Evolutionary conservation across 345 rosid genomes (phyloP).

Genomic region (Crucihimalaya himalaica): DNA sequence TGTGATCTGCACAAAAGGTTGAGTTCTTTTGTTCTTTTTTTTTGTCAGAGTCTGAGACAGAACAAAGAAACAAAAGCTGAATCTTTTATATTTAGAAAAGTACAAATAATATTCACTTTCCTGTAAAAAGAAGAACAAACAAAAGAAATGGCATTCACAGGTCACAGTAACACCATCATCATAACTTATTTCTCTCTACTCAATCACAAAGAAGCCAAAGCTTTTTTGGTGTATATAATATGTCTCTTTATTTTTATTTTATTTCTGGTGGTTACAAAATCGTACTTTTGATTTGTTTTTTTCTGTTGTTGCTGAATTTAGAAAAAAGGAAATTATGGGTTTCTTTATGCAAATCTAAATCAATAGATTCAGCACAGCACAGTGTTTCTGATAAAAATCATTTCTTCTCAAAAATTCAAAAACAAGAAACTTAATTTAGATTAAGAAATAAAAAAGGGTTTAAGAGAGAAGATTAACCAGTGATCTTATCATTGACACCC

Average conservation of each 20-base stretch:
- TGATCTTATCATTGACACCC: slow-evolving; percentile 71
- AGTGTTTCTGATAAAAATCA: background rate
- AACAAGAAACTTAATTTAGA: slow-evolving; percentile 9
- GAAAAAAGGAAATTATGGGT: slow-evolving; percentile 6
- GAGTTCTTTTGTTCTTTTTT: slow-evolving; percentile 40
- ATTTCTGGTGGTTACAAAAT: slow-evolving; percentile 24
- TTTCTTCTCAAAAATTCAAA: background rate
- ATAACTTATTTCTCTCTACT: background rate
- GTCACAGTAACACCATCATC: slow-evolving; percentile 30
- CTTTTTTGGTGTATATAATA: slow-evolving; percentile 12
- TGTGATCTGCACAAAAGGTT: slow-evolving; percentile 38
- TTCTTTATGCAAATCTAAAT: slow-evolving; percentile 26
- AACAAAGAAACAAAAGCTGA: slow-evolving; percentile 36
- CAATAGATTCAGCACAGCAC: slow-evolving; percentile 9
- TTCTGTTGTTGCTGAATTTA: slow-evolving; percentile 7
- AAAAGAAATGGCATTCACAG: slow-evolving; percentile 32
- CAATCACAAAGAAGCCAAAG: background rate
- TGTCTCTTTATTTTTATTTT: background rate
- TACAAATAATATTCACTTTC: slow-evolving; percentile 12
- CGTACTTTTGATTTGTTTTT: background rate
- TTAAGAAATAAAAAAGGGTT: slow-evolving; percentile 8
- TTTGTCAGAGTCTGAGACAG: slow-evolving; percentile 40
- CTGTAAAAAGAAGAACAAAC: slow-evolving; percentile 37
- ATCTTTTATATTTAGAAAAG: slow-evolving; percentile 10
- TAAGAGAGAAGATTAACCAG: slow-evolving; percentile 49